Conservation (phyloP, 495 filamentous ascomycete species). For the Xylaria grammica region DNA sequence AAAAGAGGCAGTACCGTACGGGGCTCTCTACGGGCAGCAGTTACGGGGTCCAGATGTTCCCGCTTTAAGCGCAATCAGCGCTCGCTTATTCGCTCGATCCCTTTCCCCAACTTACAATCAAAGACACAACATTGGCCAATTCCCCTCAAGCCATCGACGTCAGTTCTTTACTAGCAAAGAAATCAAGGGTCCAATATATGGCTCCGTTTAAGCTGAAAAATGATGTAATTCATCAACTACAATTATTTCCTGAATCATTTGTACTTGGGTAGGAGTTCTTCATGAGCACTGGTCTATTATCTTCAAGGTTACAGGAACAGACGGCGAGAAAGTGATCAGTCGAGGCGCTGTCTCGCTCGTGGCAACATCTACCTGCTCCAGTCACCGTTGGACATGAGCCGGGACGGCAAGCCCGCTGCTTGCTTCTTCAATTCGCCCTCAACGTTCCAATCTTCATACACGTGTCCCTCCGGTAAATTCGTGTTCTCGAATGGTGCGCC, state of each 20-base stretch:
- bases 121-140: neutral
- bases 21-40: slow-evolving; percentile 22
- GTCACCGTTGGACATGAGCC: slow-evolving; percentile 25
- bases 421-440: slow-evolving; percentile 37
- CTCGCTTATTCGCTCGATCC: slow-evolving; percentile 9
- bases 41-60: slow-evolving; percentile 27
- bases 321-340: too few relatives aligned
- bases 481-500: slow-evolving; percentile 38
- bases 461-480: slow-evolving; percentile 39
- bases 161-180: neutral
- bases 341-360: too few relatives aligned
- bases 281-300: too few relatives aligned
- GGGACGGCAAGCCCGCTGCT: slow-evolving; percentile 14
- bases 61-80: neutral
- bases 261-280: too few relatives aligned
- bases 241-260: too few relatives aligned
- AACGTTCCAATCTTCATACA: slow-evolving; percentile 39
- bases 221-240: too few relatives aligned
- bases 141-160: neutral
- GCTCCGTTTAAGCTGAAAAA: too few relatives aligned
- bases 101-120: neutral
- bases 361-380: slow-evolving; percentile 27
- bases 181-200: too few relatives aligned
- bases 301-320: too few relatives aligned
- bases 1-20: neutral